These are phyloP conservation scores for Suillus sp. DNA, from an alignment of 768 basidiomycete genomes.

Conservation along the genomic window DNA sequence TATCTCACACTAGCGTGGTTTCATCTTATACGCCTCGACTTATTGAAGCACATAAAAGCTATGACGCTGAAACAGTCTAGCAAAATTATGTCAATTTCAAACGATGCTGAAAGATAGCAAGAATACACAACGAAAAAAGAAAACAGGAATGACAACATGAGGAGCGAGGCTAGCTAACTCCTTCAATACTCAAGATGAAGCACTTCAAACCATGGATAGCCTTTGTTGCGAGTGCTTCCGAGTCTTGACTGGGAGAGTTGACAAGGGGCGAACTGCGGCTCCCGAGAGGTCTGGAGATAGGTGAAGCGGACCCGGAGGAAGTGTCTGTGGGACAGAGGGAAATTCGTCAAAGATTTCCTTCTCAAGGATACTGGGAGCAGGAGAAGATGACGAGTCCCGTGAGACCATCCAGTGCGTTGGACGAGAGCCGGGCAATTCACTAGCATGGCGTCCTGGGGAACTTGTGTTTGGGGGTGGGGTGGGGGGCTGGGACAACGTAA, in stretches of 20 bases:
- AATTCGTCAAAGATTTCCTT: constrained; percentile 69
- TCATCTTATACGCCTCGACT: neutral
- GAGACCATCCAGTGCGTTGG: constrained; percentile 53
- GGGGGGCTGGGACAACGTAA: constrained; percentile 26
- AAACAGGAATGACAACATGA: neutral
- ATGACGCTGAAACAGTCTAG: neutral
- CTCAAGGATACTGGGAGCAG: constrained; percentile 51
- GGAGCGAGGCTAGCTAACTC: constrained; percentile 2
- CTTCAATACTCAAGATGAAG: neutral
- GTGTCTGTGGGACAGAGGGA: constrained; percentile 63
- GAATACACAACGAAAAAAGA: constrained; percentile 6
- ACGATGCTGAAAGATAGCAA: constrained; percentile 2
- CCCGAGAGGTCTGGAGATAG: constrained; percentile 19
- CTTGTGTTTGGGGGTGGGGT: constrained; percentile 21
- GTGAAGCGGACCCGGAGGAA: constrained; percentile 36
- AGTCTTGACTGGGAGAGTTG: constrained; percentile 30
- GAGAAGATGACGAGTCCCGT: constrained; percentile 40
- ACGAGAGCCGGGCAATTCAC: constrained; percentile 25
- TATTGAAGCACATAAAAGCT: neutral
- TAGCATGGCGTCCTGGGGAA: constrained; percentile 13
- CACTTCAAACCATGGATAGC: constrained; percentile 26
- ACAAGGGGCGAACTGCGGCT: constrained; percentile 19
- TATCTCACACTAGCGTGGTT: neutral
- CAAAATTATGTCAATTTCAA: neutral
- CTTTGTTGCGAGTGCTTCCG: constrained; percentile 28